These are phyloP conservation scores for Aspergillus egyptiacus DNA, from an alignment of 495 filamentous ascomycete species.

Conservation along the genomic window DNA sequence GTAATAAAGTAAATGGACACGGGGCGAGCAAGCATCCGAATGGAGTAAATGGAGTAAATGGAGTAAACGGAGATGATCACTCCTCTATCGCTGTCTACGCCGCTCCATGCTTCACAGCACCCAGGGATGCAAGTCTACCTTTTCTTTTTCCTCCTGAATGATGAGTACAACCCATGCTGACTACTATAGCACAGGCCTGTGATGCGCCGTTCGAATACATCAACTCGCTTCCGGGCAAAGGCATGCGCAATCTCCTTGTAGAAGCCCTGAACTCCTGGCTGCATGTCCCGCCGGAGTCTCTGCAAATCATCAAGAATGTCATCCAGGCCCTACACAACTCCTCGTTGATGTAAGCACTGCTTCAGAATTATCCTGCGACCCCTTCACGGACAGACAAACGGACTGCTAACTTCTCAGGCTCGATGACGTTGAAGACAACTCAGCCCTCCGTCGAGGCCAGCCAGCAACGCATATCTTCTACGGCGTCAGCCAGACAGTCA, in stretches of 20 bases:
- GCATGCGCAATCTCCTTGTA: conserved; percentile 70
- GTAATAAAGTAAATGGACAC: too few relatives aligned
- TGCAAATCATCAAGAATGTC: conserved; percentile 70
- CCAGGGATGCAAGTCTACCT: too few relatives aligned
- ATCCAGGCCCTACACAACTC: conserved; percentile 85
- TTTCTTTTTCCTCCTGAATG: too few relatives aligned
- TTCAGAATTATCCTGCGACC: background rate
- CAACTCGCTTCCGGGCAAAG: conserved; percentile 68
- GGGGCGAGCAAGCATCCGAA: too few relatives aligned
- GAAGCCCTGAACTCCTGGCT: conserved; percentile 80
- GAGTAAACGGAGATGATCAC: too few relatives aligned
- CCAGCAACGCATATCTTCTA: conserved; percentile 86
- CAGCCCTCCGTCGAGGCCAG: conserved; percentile 66
- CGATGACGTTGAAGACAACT: conserved; percentile 80
- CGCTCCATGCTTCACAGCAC: too few relatives aligned
- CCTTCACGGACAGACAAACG: background rate
- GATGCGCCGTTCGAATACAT: too few relatives aligned
- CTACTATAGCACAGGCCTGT: too few relatives aligned
- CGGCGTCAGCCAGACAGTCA: conserved; percentile 85
- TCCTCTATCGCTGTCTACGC: too few relatives aligned
- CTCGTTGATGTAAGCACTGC: conserved; percentile 56
- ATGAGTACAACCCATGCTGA: too few relatives aligned
- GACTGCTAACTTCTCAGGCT: conserved; percentile 40
- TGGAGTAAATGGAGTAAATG: too few relatives aligned
- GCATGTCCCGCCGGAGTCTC: conserved; percentile 60